These are phyloP conservation scores for Pleurotus giganteus DNA, from an alignment of 768 basidiomycete genomes.

Conservation along the genomic window DNA sequence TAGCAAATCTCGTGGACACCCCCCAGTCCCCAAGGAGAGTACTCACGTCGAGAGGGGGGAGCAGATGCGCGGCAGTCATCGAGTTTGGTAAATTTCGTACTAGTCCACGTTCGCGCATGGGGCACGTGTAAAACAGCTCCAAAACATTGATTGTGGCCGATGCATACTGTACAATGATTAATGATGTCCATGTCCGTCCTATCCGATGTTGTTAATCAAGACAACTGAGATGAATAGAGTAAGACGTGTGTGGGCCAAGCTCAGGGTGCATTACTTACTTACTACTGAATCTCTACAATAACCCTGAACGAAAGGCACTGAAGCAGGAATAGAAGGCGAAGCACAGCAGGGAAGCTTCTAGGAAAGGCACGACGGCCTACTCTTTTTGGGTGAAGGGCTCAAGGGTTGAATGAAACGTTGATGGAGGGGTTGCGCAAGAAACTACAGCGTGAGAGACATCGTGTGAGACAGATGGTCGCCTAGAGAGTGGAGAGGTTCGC, in stretches of 20 bases:
- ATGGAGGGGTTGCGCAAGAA: background rate
- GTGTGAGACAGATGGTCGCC: background rate
- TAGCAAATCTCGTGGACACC: too few species aligned
- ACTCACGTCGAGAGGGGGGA: too few species aligned
- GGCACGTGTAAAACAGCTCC: too few species aligned
- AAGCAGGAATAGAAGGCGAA: background rate
- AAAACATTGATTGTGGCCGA: too few species aligned
- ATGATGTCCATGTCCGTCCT: background rate
- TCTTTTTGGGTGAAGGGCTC: background rate
- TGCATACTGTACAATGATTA: slow-evolving; percentile 3
- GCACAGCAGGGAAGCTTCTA: background rate
- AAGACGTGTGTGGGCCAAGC: background rate
- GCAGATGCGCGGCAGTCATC: too few species aligned
- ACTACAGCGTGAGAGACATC: background rate
- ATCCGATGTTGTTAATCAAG: background rate
- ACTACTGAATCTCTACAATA: background rate
- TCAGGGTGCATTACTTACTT: background rate
- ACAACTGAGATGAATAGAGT: background rate
- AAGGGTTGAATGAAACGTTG: background rate
- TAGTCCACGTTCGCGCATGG: too few species aligned
- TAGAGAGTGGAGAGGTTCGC: background rate
- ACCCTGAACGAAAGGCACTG: background rate
- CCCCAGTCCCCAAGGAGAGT: too few species aligned
- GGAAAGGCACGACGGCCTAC: background rate
- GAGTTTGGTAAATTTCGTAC: too few species aligned